Conservation (phyloP, 2,329 filamentous ascomycete species). For the Pyricularia grisea region DNA sequence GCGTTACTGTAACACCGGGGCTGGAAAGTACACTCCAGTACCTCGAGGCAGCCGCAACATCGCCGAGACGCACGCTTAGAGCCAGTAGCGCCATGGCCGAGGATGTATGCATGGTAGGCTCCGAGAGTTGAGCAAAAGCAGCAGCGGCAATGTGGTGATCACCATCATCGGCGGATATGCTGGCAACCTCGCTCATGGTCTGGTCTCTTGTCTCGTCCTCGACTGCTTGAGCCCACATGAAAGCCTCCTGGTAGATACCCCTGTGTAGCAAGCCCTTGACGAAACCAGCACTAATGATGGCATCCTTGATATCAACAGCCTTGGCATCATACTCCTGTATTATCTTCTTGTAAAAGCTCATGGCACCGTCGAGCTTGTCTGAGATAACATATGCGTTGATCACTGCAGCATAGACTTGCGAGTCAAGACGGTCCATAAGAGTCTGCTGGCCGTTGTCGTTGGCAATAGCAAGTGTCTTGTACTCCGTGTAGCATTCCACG, state of each 20-base stretch:
- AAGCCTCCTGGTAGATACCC: conserved; percentile 62
- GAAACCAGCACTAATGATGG: conserved; percentile 64
- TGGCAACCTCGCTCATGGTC: conserved; percentile 65
- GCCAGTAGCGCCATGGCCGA: conserved; percentile 77
- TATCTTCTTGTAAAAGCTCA: conserved; percentile 79
- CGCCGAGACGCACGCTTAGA: conserved; percentile 73
- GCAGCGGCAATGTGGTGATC: conserved; percentile 58
- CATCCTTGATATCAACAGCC: conserved; percentile 56
- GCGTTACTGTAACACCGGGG: conserved; percentile 48
- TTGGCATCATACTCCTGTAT: conserved; percentile 50
- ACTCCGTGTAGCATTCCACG: conserved; percentile 92
- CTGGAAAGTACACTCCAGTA: conserved; percentile 71
- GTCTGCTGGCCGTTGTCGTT: conserved; percentile 66
- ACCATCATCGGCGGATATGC: conserved; percentile 70
- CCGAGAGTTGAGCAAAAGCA: conserved; percentile 52
- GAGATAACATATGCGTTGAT: conserved; percentile 82
- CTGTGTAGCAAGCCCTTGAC: conserved; percentile 67
- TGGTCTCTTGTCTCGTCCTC: conserved; percentile 47
- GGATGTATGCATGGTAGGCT: conserved; percentile 37
- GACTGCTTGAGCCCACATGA: conserved; percentile 61
- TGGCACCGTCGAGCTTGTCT: conserved; percentile 69
- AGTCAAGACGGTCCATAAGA: conserved; percentile 65
- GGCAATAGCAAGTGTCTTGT: conserved; percentile 78
- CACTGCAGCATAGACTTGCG: conserved; percentile 81
- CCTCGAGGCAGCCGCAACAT: conserved; percentile 65